phyloP scores from a whole-genome alignment of 1,139 yeast genomes.

The Spathaspora sp. region DNA sequence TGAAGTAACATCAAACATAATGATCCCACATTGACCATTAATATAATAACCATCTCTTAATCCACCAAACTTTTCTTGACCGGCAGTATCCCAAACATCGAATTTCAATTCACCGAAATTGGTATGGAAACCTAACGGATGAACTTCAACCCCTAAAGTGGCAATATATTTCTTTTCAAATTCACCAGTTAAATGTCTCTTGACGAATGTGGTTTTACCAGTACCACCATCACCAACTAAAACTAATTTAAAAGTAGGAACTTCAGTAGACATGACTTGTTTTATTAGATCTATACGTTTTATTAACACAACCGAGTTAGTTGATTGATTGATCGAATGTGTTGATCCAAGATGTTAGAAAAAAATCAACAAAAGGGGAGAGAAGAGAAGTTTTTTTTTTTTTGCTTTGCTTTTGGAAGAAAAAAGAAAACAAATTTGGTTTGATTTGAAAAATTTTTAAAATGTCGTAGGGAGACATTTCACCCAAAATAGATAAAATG shows the following conservation, averaged over 20 bases:
- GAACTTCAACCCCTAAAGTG: conserved; percentile 99
- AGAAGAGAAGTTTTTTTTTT: background rate
- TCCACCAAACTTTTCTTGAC: conserved; percentile 99
- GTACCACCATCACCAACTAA: conserved; percentile 99
- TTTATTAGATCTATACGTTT: background rate
- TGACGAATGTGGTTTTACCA: conserved; percentile 99
- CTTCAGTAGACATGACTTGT: conserved; percentile 65
- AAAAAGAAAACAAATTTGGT: background rate
- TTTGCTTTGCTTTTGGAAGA: background rate
- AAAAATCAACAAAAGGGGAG: background rate
- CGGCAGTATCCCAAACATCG: conserved; percentile 99
- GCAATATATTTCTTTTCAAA: conserved; percentile 99
- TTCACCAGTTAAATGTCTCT: conserved; percentile 99
- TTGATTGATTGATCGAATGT: conserved; percentile 14
- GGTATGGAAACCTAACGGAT: conserved; percentile 97
- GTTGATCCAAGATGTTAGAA: background rate
- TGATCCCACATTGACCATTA: conserved; percentile 99
- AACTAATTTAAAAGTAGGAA: conserved; percentile 97
- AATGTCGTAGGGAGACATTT: background rate
- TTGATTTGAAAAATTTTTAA: background rate
- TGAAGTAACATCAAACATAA: conserved; percentile 99
- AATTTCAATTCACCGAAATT: conserved; percentile 98
- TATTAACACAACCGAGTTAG: conserved; percentile 1
- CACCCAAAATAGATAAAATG: background rate
- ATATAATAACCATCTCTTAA: conserved; percentile 99